Base-by-base conservation (phyloP, 495 filamentous ascomycete species). In the Hyaloscypha finlandica region DNA sequence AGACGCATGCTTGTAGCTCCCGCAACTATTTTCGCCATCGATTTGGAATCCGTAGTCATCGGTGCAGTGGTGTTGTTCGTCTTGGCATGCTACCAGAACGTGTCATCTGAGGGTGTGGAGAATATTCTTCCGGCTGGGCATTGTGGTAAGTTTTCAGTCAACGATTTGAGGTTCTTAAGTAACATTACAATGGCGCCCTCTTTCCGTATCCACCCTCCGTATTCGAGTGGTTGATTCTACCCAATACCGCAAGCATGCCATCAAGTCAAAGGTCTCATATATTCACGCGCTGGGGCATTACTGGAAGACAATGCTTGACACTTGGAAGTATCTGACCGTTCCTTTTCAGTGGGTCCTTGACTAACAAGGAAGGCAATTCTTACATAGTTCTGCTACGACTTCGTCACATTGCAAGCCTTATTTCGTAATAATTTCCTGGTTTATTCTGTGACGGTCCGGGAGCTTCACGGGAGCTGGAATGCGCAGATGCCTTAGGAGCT, bases 21-120 rank as follows among this genome's bases (percentile, higher is more conserved):
- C 52, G 75, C 81, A 35, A 82, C 82, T 19, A 81, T 83, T 67
- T 75, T 85, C 9, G 78, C 81, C 4, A 68, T 82, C 20, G 77
- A 77, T 2, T 79, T 83, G 29, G 83, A 83, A 3, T 81, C 79
- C 2, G 81, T 82, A 14, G 77, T 82, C 51, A 78, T 78, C 4
- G 75, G 83, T 0, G 74, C 75, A 30, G 76, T 84, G 16, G 80
- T 80, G 42, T 59, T 85, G 55, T 82, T 84, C 53, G 80, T 82
- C 1, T 72, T 83, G 9, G 72, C 71, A 2, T 77, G 75, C 16
- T 78, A 78, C 42, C 63, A 74, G 2, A 73, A 78, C 29, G 83
- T 53, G 80, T 79, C 71, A 12, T 75, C 71, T 48, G 67, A 72
- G 14, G 75, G 77, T 4, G 73, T 81, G 76, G 77, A 73, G 77